A percentile compares a stretch with the other conserved stretches of the same genome.
phyloP scores from a whole-genome alignment of 768 basidiomycete genomes.

The Mycena belliarum region DNA sequence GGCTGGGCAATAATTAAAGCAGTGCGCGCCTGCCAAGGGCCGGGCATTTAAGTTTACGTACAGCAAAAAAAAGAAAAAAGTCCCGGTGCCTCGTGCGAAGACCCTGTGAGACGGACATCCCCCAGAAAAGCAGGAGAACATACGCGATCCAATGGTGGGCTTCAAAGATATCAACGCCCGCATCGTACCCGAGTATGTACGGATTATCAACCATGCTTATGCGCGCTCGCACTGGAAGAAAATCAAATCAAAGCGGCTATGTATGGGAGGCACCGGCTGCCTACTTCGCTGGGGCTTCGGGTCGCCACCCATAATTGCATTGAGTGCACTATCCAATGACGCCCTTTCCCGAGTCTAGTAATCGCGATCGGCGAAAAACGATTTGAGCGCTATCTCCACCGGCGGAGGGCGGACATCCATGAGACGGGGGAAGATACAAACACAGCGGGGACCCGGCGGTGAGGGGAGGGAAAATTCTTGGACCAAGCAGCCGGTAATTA shows the following conservation, averaged over 20 bases:
- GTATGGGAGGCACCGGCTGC: background rate
- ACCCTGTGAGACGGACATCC: background rate
- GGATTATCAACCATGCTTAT: no score
- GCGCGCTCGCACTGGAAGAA: background rate
- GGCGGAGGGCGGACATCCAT: background rate
- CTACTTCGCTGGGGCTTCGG: background rate
- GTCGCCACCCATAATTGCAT: background rate
- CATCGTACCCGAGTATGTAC: no score
- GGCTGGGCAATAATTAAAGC: conserved; percentile 1
- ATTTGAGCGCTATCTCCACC: conserved; percentile 1
- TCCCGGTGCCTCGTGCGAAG: conserved; percentile 1
- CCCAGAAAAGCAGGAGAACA: background rate
- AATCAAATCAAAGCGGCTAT: background rate
- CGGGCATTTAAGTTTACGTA: conserved; percentile 3
- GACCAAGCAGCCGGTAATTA: no score
- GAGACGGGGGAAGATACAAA: background rate
- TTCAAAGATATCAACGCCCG: background rate
- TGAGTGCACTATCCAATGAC: background rate
- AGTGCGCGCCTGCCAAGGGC: background rate
- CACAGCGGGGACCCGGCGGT: background rate
- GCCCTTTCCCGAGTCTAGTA: background rate
- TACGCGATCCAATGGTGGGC: background rate
- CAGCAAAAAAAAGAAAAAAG: no score
- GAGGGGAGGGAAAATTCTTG: no score
- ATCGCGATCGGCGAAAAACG: background rate